phyloP scores from a whole-genome alignment of 2,329 filamentous ascomycete species.

The Fusarium siculi region DNA sequence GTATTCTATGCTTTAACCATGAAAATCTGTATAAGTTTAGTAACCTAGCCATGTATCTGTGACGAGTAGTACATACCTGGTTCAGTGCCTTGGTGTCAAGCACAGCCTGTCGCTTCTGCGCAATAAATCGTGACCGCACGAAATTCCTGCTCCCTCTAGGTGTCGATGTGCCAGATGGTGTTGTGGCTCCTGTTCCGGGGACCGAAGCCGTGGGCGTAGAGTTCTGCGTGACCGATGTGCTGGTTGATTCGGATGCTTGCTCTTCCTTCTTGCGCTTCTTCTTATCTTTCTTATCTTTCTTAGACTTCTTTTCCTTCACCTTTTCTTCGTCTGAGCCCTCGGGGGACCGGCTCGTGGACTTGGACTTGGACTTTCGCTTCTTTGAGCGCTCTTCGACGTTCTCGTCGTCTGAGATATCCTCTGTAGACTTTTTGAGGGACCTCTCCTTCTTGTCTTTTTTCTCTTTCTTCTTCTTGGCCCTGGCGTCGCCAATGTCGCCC shows the following conservation, averaged over 20 bases:
- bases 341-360: conserved; percentile 42
- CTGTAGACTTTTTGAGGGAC: conserved; percentile 40
- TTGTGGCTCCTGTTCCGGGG: conserved; percentile 52
- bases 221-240: conserved; percentile 18
- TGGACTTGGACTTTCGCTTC: conserved; percentile 49
- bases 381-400: conserved; percentile 46
- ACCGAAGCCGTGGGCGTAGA: conserved; percentile 44
- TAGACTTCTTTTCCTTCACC: conserved; percentile 50
- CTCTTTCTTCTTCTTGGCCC: conserved; percentile 47
- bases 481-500: conserved; percentile 33
- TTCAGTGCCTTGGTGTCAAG: conserved; percentile 85
- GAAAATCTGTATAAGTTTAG: conserved; percentile 65
- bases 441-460: conserved; percentile 58
- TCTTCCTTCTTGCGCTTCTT: conserved; percentile 62
- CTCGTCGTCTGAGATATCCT: conserved; percentile 36
- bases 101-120: conserved; percentile 85
- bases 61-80: conserved; percentile 69
- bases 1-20: conserved; percentile 67
- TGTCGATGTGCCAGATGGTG: conserved; percentile 57
- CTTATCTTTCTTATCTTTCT: conserved; percentile 56
- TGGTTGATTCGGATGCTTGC: conserved; percentile 33
- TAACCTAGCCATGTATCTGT: neutral
- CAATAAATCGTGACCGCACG: conserved; percentile 83
- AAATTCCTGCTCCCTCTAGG: conserved; percentile 72
- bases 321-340: conserved; percentile 44